Evolutionary conservation across 2,329 filamentous ascomycete genomes (phyloP), one percentile per base, ranked within the genome.

Genomic region (Emericellopsis cladophorae): DNA sequence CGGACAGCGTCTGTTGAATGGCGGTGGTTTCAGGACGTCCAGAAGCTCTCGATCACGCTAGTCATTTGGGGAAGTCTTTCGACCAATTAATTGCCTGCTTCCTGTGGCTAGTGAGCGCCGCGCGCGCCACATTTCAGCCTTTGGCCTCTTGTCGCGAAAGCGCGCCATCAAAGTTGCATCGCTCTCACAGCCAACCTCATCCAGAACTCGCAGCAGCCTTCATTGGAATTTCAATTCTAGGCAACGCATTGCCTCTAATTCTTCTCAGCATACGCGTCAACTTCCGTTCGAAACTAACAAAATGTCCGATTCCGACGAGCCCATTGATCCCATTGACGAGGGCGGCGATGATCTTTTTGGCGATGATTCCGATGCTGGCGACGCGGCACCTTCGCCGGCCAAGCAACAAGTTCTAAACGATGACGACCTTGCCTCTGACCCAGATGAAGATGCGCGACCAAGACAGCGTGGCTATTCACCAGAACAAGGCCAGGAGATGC

Each of bases 351-450:
- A 80, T 52, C 66, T 80, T 36, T 80, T 81, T 45, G 76, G 75
- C 40, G 74, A 77, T 43, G 73, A 70, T 40, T 72, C 64, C 31
- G 66, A 83, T 49, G 74, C 77, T 44, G 77, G 81, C 29, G 48
- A 42, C 21, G 34, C 32, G 23, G 40, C 31, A 12, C n/a, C 54
- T 37, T 48, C 52, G 59, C 77, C 48, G 72, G 79, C 39, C 72
- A 78, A 78, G 54, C 79, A 79, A 49, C 72, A 76, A 49, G 72
- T 69, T 36, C 66, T 79, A 15, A 71, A 73, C 51, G 82, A 88
- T 51, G 74, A 79, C 47, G 72, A 74, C 18, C 61, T 74, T 5
- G 68, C 62, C 22, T 74, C 70, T 3, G 71, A 77, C 12, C 61
- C 59, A 23, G 68, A 69, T 37, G 65, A 56, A 14, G 65, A 64